Conservation (phyloP, 306 rosid genomes). For the Rubus idaeus region DNA sequence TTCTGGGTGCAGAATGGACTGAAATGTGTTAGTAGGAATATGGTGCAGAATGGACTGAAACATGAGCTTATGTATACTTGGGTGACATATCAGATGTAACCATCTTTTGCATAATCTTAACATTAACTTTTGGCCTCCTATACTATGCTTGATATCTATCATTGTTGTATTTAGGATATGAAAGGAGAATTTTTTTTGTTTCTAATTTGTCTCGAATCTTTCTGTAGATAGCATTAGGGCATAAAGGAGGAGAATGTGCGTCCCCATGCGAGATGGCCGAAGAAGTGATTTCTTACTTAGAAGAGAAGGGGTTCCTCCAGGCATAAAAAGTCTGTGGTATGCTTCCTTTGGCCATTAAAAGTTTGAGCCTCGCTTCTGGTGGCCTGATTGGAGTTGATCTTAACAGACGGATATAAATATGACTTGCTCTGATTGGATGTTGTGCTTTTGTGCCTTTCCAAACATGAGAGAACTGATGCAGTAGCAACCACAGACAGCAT, state of each 20-base stretch:
- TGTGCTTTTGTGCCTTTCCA: constrained; percentile 10
- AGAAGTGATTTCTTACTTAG: constrained; percentile 54
- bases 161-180: neutral
- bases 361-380: neutral
- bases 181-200: neutral
- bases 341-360: neutral
- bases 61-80: neutral
- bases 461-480: constrained; percentile 14
- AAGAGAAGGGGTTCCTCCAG: constrained; percentile 55
- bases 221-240: constrained; percentile 50
- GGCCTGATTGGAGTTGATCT: neutral
- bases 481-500: neutral
- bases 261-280: constrained; percentile 70
- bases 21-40: neutral
- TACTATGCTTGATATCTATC: neutral
- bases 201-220: neutral
- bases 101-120: neutral
- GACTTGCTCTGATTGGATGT: constrained; percentile 1
- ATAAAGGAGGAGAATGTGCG: constrained; percentile 38
- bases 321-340: constrained; percentile 22
- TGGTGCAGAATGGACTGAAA: neutral
- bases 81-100: neutral
- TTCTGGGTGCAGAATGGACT: neutral
- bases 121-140: constrained; percentile 6
- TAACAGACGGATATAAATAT: neutral